Evolutionary conservation across 371 early-diverging fungal genomes (phyloP), one percentile per base, ranked within the genome.

Genomic region (Blastocladiella emersonii): DNA sequence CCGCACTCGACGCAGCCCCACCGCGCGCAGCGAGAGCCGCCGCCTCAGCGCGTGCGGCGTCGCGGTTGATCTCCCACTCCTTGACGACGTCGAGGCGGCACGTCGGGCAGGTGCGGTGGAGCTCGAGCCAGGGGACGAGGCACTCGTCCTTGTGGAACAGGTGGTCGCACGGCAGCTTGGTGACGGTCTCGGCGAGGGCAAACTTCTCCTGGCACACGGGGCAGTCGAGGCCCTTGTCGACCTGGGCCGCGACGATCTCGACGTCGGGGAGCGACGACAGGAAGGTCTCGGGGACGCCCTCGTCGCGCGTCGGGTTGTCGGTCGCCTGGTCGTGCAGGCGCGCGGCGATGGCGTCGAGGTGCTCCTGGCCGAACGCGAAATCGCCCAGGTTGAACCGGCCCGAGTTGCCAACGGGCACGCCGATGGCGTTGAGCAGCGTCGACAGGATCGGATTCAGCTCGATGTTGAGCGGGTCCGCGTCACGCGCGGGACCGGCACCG

Each of bases 141-240:
- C 59, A 59, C n/a, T n/a, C n/a, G 25, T 59, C 59, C 8, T 25
- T 17, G 43, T 59, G 59, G 6, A 59, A 59, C 19, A 59, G 3
- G 59, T 59, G 59, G 25, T 41, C 37, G 32, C 59, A 59, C 1
- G 37, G 37, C 30, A 36, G 17, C 59, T 59, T 37, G 43, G 17
- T 19, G 8, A 59, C 37, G 27, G 19, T 23, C 13, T 59, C 44
- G 13, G 15, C 34, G 17, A 35, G n/a, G 25, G 25, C 4, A 21
- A 41, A 59, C 32, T 59, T 59, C 25, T 59, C 59, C 32, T 35
- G 34, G 59, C 59, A 59, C 8, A 59, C 37, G 37, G 21, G 8
- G 36, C 59, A 59, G 35, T 59, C 59, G 19, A 59, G 37, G 5
- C 27, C 37, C 21, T 59, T 59, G 0, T 32, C 59, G 17, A 59